Conservation (phyloP, 306 rosid genomes). For the Arachis hypogaea region DNA sequence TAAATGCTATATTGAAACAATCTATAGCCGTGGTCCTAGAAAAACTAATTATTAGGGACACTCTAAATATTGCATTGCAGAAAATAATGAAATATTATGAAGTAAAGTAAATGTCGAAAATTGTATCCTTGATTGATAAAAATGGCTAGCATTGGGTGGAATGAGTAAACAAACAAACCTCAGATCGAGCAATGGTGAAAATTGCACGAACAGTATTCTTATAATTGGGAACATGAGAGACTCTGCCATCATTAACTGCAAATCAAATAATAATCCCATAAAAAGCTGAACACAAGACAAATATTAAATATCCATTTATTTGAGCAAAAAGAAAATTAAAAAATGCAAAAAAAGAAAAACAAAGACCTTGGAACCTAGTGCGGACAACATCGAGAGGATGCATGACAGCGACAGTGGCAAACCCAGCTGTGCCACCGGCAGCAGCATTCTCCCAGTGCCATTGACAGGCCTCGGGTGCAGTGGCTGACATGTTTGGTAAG, state of each 20-base stretch:
- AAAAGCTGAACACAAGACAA: background rate
- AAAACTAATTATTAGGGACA: background rate
- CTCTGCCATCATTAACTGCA: conserved; percentile 87
- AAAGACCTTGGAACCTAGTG: conserved; percentile 86
- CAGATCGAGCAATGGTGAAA: conserved; percentile 80
- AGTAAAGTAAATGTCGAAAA: background rate
- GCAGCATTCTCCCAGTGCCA: conserved; percentile 92
- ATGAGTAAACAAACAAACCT: conserved; percentile 58
- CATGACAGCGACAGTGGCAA: conserved; percentile 77
- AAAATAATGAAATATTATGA: background rate
- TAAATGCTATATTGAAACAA: background rate
- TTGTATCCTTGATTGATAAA: conserved; percentile 5
- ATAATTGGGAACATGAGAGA: conserved; percentile 67
- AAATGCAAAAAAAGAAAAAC: background rate
- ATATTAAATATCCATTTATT: background rate
- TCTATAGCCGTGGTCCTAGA: background rate
- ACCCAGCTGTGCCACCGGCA: conserved; percentile 87
- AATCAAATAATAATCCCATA: conserved; percentile 14
- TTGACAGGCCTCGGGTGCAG: conserved; percentile 36
- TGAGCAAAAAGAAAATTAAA: background rate
- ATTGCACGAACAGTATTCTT: conserved; percentile 84
- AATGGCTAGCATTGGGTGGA: background rate
- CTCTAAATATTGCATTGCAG: background rate
- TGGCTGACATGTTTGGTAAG: conserved; percentile 40
- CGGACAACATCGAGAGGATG: conserved; percentile 97